Conservation (phyloP, 257 asterid species). For the Solanum virginianum region DNA sequence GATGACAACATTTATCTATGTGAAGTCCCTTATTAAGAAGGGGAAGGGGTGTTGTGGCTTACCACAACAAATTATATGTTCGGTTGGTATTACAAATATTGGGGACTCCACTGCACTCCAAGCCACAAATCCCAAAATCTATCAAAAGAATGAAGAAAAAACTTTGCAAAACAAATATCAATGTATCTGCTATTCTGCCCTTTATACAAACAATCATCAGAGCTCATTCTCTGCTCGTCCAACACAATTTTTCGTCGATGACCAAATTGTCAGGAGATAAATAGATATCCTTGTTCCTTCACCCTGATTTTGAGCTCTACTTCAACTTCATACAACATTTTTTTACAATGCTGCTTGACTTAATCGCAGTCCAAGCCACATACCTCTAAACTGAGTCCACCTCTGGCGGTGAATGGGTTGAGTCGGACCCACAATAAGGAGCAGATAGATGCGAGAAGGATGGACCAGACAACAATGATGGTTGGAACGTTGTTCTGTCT, state of each 20-base stretch:
- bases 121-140: conserved; percentile 27
- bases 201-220: conserved; percentile 41
- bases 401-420: conserved; percentile 62
- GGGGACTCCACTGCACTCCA: conserved; percentile 5
- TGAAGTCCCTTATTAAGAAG: conserved; percentile 29
- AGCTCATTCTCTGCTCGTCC: conserved; percentile 15
- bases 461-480: conserved; percentile 85
- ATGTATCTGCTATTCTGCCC: conserved; percentile 16
- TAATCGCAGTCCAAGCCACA: conserved; percentile 92
- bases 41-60: conserved; percentile 19
- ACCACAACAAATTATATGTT: conserved; percentile 13
- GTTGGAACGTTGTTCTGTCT: conserved; percentile 72
- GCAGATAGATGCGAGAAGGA: conserved; percentile 87
- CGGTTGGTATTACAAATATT: conserved; percentile 28
- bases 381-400: conserved; percentile 63
- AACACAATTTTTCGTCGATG: conserved; percentile 7
- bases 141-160: conserved; percentile 55
- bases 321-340: conserved; percentile 9
- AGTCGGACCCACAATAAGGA: conserved; percentile 86
- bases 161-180: conserved; percentile 35
- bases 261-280: conserved; percentile 8
- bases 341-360: conserved; percentile 15
- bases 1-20: conserved; percentile 15
- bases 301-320: conserved; percentile 10
- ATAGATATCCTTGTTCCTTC: neutral